A percentile compares a stretch with the other conserved stretches of the same genome.
These are phyloP conservation scores for Cladosporium cucumerinum DNA, from an alignment of 2,329 filamentous ascomycete genomes.

Conservation along the genomic window DNA sequence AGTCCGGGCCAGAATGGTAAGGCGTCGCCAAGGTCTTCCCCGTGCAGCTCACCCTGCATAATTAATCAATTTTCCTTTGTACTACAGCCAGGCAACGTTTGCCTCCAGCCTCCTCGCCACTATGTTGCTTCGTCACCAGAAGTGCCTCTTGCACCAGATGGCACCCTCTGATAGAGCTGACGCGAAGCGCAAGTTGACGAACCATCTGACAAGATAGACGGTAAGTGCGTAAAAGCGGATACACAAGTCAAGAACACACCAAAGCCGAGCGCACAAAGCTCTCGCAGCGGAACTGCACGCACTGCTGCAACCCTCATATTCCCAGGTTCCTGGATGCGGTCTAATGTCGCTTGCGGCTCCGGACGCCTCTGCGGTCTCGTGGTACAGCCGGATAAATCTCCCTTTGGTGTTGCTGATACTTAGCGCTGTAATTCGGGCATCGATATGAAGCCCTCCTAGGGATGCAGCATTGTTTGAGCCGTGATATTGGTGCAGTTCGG, in stretches of 20 bases:
- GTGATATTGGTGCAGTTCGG: not conserved
- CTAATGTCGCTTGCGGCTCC: not conserved
- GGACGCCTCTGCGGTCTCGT: not conserved
- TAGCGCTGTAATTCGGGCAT: not conserved
- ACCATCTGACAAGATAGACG: not conserved
- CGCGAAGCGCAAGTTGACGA: not conserved
- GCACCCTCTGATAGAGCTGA: not conserved
- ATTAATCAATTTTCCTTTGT: conserved; percentile 7
- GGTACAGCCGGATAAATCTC: conserved; percentile 9
- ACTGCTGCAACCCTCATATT: not conserved
- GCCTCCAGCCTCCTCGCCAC: not conserved
- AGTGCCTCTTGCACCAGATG: not conserved
- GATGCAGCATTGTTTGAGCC: not conserved
- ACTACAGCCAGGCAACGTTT: not conserved
- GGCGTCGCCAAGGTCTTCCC: conserved; percentile 13
- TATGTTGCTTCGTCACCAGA: not conserved
- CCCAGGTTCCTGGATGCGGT: not conserved
- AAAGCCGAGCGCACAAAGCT: not conserved
- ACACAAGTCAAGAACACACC: not conserved
- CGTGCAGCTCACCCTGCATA: conserved; percentile 14
- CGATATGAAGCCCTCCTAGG: not conserved
- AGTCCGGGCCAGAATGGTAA: conserved; percentile 10
- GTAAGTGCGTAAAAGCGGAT: not conserved
- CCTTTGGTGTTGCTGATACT: not conserved
- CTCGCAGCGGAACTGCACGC: not conserved